These are phyloP conservation scores for Peronospora tabacina DNA, from an alignment of 352 stramenopile genomes.

Conservation along the genomic window DNA sequence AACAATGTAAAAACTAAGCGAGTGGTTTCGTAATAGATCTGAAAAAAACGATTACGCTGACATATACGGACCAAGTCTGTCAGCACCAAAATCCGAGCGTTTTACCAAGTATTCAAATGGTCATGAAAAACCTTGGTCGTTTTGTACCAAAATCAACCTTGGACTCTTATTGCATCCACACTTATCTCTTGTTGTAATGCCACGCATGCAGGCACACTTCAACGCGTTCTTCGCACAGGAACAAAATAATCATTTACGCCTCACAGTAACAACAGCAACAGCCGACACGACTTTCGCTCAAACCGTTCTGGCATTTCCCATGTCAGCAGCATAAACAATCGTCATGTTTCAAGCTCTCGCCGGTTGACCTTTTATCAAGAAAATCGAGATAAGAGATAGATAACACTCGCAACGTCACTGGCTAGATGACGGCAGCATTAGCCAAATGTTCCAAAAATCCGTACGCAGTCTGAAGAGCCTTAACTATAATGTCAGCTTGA, in stretches of 20 bases:
- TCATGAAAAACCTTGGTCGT: conserved; percentile 36
- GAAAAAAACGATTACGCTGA: conserved; percentile 44
- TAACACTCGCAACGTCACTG: conserved; percentile 46
- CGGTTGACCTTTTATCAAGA: conserved; percentile 12
- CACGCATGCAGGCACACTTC: conserved; percentile 41
- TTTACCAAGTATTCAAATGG: conserved; percentile 51
- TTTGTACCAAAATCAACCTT: conserved; percentile 22
- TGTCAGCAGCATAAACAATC: conserved; percentile 12
- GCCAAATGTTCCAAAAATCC: conserved; percentile 32
- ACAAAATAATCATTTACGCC: conserved; percentile 40
- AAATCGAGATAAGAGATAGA: conserved; percentile 62
- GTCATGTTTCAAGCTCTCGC: conserved; percentile 40
- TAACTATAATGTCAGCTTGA: conserved; percentile 6
- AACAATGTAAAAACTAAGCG: conserved; percentile 1
- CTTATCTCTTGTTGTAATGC: conserved; percentile 3
- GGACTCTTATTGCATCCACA: conserved; percentile 1
- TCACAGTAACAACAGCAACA: conserved; percentile 14
- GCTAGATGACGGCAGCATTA: conserved; percentile 47
- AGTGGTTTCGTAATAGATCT: conserved; percentile 54
- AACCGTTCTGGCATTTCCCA: conserved; percentile 25
- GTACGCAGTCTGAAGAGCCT: conserved; percentile 23
- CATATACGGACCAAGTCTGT: conserved; percentile 43
- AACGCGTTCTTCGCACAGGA: conserved; percentile 40
- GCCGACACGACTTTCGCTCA: conserved; percentile 25
- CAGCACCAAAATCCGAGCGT: conserved; percentile 31